Percentiles rank a stretch among this genome's conserved stretches.
phyloP scores from a whole-genome alignment of 495 filamentous ascomycete genomes.

The Friedmanniomyces endolithicus region DNA sequence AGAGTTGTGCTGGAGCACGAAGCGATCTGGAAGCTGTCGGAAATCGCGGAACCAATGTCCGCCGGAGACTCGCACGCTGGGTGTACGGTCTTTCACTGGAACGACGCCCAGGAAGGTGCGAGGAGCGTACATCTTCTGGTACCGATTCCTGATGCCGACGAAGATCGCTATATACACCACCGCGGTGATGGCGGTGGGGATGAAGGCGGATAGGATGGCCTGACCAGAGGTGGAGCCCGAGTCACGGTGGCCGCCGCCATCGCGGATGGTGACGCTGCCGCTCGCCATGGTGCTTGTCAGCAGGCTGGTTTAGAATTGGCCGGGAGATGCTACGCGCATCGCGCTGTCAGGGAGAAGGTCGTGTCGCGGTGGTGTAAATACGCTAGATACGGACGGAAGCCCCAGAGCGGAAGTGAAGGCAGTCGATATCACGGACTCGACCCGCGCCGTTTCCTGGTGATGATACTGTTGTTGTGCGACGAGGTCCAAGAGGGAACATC shows the following conservation, averaged over 20 bases:
- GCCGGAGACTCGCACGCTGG: conserved; percentile 52
- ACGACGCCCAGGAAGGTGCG: conserved; percentile 73
- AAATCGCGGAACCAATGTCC: conserved; percentile 65
- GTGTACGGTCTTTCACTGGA: conserved; percentile 51
- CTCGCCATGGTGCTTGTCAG: background rate
- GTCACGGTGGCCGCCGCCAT: conserved; percentile 9
- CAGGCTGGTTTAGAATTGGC: background rate
- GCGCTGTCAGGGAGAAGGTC: background rate
- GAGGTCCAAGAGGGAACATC: background rate
- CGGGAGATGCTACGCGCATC: background rate
- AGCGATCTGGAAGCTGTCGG: conserved; percentile 47
- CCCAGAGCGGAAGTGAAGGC: too few relatives aligned
- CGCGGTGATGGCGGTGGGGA: conserved; percentile 54
- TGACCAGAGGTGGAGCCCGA: conserved; percentile 35
- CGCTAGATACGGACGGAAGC: background rate
- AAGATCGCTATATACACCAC: conserved; percentile 57
- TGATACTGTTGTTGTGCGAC: background rate
- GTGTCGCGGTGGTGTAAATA: background rate
- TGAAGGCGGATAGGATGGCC: conserved; percentile 56
- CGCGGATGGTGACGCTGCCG: background rate
- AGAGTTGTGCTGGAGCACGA: conserved; percentile 52
- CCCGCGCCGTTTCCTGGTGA: background rate
- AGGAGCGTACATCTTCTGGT: conserved; percentile 72
- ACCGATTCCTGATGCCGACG: conserved; percentile 57
- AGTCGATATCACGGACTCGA: background rate